Evolutionary conservation across 2,329 filamentous ascomycete genomes (phyloP), one percentile per base, ranked within the genome.

Genomic region (Aspergillus melleus): DNA sequence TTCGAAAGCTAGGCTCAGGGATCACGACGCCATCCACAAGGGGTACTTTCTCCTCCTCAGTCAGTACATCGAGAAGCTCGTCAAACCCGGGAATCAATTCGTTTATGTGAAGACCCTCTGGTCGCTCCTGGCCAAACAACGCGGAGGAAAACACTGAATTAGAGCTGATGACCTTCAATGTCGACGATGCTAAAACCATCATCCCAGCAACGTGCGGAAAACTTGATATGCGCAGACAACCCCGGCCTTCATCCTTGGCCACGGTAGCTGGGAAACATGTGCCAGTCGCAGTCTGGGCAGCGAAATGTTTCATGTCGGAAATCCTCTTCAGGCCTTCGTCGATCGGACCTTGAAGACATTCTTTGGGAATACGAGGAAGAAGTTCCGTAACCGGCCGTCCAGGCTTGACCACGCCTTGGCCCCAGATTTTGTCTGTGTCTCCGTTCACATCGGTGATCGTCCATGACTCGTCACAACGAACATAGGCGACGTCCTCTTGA

Each of bases 141-240:
- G 93, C 92, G 6, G 91, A 90, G 8, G 91, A 96, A 72, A 99
- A 98, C 20, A 96, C 94, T 3, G 92, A 91, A 74, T 99, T 99
- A 9, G 93, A 95, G 77, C 93, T 97, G 72, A 90, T 90, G 68
- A 99, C 90, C 53, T 86, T 86, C 64, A 98, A 83, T 0, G 84
- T 87, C 30, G 87, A 80, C 1, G 94, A 89, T n/a, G 90, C 89
- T 12, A 99, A 83, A 9, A 99, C 93, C 71, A 99, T 88, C 70
- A 99, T 97, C 52, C 95, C 95, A 57, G 95, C 95, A 76, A 99
- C 97, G 72, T 99, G 94, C 16, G 95, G 95, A 65, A 97, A 96
- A 72, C 92, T 96, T 16, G 94, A 96, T 49, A 99, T 86, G 54
- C 91, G 88, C 64, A 99, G 84, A 65, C 91, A 88, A 19, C 86